These are phyloP conservation scores for Spizellomyces sp. DNA, from an alignment of 192 early-diverging fungal species.

Conservation along the genomic window DNA sequence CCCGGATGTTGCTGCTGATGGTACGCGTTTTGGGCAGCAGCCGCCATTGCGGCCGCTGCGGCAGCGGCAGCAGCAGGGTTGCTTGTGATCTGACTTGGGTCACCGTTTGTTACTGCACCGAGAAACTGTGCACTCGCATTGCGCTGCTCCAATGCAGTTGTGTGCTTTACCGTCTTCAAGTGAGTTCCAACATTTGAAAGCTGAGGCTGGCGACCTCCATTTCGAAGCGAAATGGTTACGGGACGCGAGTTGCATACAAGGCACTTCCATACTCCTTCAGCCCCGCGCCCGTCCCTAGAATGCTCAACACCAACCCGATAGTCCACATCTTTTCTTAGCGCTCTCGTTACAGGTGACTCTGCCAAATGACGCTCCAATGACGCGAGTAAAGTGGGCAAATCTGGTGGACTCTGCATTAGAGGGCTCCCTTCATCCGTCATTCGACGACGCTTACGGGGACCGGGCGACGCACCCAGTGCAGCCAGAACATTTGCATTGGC, in stretches of 20 bases:
- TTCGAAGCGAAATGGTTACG: constrained; percentile 32
- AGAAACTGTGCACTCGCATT: constrained; percentile 4
- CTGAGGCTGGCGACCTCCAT: constrained; percentile 35
- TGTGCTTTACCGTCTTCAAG: constrained; percentile 35
- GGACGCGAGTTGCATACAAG: constrained; percentile 30
- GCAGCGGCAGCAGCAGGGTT: constrained; percentile 5
- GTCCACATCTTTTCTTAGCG: constrained; percentile 30
- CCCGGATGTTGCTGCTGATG: constrained; percentile 9
- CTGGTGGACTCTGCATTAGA: constrained; percentile 11
- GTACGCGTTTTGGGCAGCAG: neutral
- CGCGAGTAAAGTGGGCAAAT: constrained; percentile 5
- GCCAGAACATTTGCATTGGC: constrained; percentile 17
- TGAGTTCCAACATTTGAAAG: constrained; percentile 34
- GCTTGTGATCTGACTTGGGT: neutral
- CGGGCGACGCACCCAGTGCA: constrained; percentile 8
- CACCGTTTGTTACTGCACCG: neutral
- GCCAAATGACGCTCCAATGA: constrained; percentile 27
- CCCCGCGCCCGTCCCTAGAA: constrained; percentile 7
- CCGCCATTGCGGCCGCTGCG: constrained; percentile 10
- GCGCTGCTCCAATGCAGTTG: constrained; percentile 6
- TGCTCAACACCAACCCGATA: constrained; percentile 18
- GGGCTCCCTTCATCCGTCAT: neutral
- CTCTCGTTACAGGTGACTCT: constrained; percentile 33
- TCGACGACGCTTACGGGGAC: constrained; percentile 7
- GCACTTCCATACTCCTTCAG: constrained; percentile 35